phyloP scores from a whole-genome alignment of 228 moss, liverwort and hornwort genomes.

The Sphagnum fallax region DNA sequence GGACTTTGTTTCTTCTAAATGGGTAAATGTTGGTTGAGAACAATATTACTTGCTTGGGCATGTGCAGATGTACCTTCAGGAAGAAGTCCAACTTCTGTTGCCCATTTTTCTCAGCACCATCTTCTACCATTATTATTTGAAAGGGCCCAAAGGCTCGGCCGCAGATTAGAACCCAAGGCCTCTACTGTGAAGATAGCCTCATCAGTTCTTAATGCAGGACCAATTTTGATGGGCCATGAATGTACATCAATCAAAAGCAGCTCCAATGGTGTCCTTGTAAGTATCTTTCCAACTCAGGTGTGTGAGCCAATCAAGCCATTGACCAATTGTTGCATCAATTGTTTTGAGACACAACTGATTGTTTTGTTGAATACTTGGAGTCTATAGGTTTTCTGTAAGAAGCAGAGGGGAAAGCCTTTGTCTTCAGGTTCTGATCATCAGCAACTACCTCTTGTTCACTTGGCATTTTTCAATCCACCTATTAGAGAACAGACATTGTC shows the following conservation, averaged over 20 bases:
- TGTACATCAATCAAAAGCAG: slow-evolving; percentile 42
- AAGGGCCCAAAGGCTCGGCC: slow-evolving; percentile 50
- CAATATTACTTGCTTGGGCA: neutral
- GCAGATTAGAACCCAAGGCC: neutral
- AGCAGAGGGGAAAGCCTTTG: too few relatives aligned
- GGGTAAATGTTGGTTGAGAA: neutral
- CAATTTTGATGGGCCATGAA: slow-evolving; percentile 61
- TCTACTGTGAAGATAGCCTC: neutral
- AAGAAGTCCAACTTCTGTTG: slow-evolving; percentile 63
- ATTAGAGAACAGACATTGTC: too few relatives aligned
- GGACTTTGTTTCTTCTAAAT: neutral
- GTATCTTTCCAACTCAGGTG: slow-evolving; percentile 29
- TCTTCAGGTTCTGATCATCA: too few relatives aligned
- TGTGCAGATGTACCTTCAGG: slow-evolving; percentile 31
- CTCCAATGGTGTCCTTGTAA: slow-evolving; percentile 31
- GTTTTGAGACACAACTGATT: too few relatives aligned
- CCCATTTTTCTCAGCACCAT: slow-evolving; percentile 86
- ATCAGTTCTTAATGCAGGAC: slow-evolving; percentile 10
- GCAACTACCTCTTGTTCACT: too few relatives aligned
- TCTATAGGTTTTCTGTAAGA: too few relatives aligned
- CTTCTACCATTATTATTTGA: slow-evolving; percentile 65
- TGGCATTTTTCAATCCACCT: too few relatives aligned
- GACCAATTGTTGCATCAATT: neutral
- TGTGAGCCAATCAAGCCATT: neutral
- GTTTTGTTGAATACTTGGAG: too few relatives aligned